Base-by-base conservation (phyloP, 345 rosid species). In the Acer saccharum region DNA sequence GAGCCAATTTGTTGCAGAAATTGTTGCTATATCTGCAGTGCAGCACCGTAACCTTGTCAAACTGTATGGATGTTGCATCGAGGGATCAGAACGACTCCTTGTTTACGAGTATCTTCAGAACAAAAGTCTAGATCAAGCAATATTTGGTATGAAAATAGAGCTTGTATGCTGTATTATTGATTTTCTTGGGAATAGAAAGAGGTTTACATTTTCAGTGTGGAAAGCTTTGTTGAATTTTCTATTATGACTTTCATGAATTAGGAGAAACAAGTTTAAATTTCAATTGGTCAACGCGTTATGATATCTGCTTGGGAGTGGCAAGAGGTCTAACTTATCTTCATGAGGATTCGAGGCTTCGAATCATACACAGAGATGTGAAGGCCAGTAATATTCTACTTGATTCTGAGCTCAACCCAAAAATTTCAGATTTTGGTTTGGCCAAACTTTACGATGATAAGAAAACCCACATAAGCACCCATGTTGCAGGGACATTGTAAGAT, bases 391-490 rank as follows among this genome's bases (percentile, higher is more conserved):
- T 85, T 63, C 76, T 90, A 52, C 89, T 90, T 54, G 90, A 83
- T 71, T 78, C 82, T 64, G 77, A 83, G 43, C 88, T 89, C 43
- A 44, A 69, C 27, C 91, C 93, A 16, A 89, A 89, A 78, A 89
- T 86, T 23, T 89, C 91, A 50, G 91, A 89, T 82, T 89, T 88
- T 68, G 93, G 91, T 50, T 72, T 89, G 80, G 91, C 90, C n/a
- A 90, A 88, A 71, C 91, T 88, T 58, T 90, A 85, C 10, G 87
- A 88, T 77, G 91, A 88, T 58, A 84, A 82, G 46, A 81, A 86
- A 80, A 88, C 91, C 32, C 90, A 86, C 61, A 86, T 88, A 32
- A 90, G 93, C 86, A 88, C 88, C 23, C 83, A 85, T 44, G 91
- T 88, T 9, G 91, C 91, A 21, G 88, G 93, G 44, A 90, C 89